Conservation (phyloP, 1,284 basidiomycete genomes). For the Cystobasidium pallidum region DNA sequence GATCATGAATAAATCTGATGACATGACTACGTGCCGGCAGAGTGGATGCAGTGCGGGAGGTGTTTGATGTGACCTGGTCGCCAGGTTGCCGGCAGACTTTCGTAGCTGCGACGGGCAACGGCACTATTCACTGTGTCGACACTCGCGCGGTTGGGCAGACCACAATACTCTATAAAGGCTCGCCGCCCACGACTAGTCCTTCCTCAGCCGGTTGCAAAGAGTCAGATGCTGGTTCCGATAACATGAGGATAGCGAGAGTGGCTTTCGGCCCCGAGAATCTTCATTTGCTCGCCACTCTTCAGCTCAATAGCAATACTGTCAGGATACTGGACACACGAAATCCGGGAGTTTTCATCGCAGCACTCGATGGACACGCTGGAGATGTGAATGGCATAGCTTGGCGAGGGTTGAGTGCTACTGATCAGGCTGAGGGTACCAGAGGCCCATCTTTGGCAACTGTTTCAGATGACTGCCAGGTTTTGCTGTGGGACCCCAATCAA, state of each 20-base stretch:
- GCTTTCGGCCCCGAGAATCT: slow-evolving; percentile 78
- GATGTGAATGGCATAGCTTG: slow-evolving; percentile 83
- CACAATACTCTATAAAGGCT: slow-evolving; percentile 96
- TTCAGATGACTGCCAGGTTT: slow-evolving; percentile 46
- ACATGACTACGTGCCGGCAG: too few species aligned
- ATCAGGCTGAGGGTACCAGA: background rate
- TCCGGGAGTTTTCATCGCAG: slow-evolving; percentile 88
- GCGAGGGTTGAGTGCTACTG: slow-evolving; percentile 57
- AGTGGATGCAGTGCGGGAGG: slow-evolving; percentile 68
- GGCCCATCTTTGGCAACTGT: slow-evolving; percentile 34
- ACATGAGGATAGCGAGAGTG: background rate
- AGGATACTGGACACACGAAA: slow-evolving; percentile 92
- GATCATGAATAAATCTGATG: too few species aligned
- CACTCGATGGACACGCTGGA: slow-evolving; percentile 77
- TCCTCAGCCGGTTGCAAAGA: slow-evolving; percentile 69
- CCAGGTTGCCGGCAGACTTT: slow-evolving; percentile 97
- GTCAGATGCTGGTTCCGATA: background rate
- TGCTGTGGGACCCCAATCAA: slow-evolving; percentile 44
- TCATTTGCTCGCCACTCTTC: slow-evolving; percentile 88
- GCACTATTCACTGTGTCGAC: slow-evolving; percentile 93
- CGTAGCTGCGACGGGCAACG: slow-evolving; percentile 96
- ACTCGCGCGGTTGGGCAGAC: slow-evolving; percentile 94
- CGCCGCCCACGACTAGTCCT: slow-evolving; percentile 63
- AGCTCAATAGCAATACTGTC: slow-evolving; percentile 81
- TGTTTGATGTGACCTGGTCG: slow-evolving; percentile 66